These are phyloP conservation scores for Elaeis oleifera DNA, from an alignment of 202 grass and related monocot genomes.

Conservation along the genomic window DNA sequence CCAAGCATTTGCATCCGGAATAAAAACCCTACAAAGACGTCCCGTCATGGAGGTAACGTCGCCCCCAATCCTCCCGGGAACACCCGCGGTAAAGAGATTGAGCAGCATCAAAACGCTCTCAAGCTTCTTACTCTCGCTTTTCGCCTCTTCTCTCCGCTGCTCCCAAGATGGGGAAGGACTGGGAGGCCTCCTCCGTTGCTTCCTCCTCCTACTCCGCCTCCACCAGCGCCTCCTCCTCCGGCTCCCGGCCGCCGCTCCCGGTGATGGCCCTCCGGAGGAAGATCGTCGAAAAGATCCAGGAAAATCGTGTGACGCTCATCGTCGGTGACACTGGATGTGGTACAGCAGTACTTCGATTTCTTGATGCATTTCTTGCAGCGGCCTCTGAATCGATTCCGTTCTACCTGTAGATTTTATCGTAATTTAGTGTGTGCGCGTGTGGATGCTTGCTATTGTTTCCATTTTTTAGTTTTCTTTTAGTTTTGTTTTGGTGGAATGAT, in stretches of 20 bases:
- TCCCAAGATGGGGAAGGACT: not conserved
- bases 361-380: not conserved
- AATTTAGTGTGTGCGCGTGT: not conserved
- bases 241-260: constrained; percentile 36
- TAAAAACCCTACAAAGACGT: too few species aligned
- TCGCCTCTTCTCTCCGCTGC: not conserved
- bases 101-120: too few species aligned
- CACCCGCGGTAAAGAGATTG: too few species aligned
- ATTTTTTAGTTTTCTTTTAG: too few species aligned
- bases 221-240: too few species aligned
- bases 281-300: constrained; percentile 81
- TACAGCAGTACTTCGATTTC: constrained; percentile 15
- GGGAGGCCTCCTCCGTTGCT: not conserved
- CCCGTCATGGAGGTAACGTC: too few species aligned
- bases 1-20: too few species aligned
- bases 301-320: constrained; percentile 80
- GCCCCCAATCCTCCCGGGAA: too few species aligned
- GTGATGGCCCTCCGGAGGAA: constrained; percentile 59
- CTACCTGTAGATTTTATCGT: not conserved
- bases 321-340: constrained; percentile 85
- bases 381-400: not conserved
- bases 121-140: not conserved
- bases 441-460: too few species aligned
- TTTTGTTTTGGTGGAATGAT: too few species aligned
- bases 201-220: not conserved